Evolutionary conservation across 192 early-diverging fungal species (phyloP), one percentile per base, ranked within the genome.

Genomic region (Podila minutissima): DNA sequence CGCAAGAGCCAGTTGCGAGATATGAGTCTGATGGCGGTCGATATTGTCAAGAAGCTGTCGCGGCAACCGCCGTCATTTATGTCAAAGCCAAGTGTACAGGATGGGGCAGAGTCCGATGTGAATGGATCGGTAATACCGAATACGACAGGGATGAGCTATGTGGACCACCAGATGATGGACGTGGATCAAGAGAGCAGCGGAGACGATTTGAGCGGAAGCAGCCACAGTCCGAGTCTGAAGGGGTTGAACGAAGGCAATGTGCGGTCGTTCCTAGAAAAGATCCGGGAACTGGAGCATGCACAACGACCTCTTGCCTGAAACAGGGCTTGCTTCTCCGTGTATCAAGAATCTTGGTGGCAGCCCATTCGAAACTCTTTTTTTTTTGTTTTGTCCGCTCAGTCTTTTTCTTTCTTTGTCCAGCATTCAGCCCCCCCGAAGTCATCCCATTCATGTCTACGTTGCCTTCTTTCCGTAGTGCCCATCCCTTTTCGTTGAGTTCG

Each of bases 181-280:
- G 51, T 55, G 2, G 51, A 55, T 15, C 51, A 55, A 7, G 51
- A 55, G 22, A 55, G 32, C 33, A 65, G 9, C 55, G 57, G 35
- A 7, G 46, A 50, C 48, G 24, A 65, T 26, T 24, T 26, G 19
- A 24, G 48, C 28, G 24, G 38, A 28, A 58, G 29, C 33, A 22
- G 24, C 59, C 64, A 37, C 37, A 38, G 31, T 6, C 29, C 61
- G 19, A 63, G 24, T 35, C 38, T 79, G 29, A 72, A 68, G n/a
- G 75, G 70, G 0, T 22, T 79, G 69, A 79, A 72, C 29, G 75
- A 79, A 26, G 60, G 75, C 32, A 79, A 79, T 62, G 69, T 79
- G 20, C 66, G 75, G 15, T 71, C 75, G 5, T 79, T 79, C 35
- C 37, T 79, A 19, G 75, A 79, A 61, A 79, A 67, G 66, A 72